A percentile compares a stretch with the other conserved stretches of the same genome.
These are phyloP conservation scores for Diplodia scrobiculata DNA, from an alignment of 2,329 filamentous ascomycete species.

Conservation along the genomic window DNA sequence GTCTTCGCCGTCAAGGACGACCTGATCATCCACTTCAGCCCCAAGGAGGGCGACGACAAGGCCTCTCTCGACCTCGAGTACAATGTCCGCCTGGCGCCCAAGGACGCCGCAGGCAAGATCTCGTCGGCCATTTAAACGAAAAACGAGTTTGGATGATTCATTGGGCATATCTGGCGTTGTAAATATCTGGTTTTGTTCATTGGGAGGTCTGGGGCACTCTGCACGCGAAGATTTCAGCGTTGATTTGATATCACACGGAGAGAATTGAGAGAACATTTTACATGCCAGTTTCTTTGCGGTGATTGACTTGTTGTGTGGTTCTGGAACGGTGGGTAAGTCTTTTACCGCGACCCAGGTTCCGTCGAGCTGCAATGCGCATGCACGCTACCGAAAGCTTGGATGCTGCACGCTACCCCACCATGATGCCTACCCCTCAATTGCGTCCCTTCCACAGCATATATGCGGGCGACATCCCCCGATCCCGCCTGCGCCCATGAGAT, in stretches of 20 bases:
- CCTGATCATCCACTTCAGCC: slow-evolving; percentile 40
- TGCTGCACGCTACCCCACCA: slow-evolving; percentile 13
- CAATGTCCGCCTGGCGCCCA: slow-evolving; percentile 60
- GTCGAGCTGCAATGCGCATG: not conserved
- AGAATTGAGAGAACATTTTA: not conserved
- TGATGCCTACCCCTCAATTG: slow-evolving; percentile 7
- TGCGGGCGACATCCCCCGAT: not conserved
- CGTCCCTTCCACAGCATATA: slow-evolving; percentile 7
- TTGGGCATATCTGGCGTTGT: slow-evolving; percentile 24
- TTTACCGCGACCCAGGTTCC: slow-evolving; percentile 10
- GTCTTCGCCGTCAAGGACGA: slow-evolving; percentile 59
- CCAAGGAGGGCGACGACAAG: slow-evolving; percentile 54
- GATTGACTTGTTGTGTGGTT: not conserved
- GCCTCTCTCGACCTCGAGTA: slow-evolving; percentile 63
- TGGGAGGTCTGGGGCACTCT: slow-evolving; percentile 7
- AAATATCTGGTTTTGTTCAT: slow-evolving; percentile 11
- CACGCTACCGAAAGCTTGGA: slow-evolving; percentile 1
- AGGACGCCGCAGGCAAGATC: slow-evolving; percentile 31
- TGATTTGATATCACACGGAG: slow-evolving; percentile 19
- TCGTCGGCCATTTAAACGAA: not conserved
- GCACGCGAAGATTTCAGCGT: slow-evolving; percentile 5
- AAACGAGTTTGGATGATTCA: not conserved
- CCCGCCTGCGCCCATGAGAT: not conserved
- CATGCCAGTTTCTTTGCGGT: not conserved
- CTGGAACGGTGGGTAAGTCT: slow-evolving; percentile 11